phyloP scores from a whole-genome alignment of 192 early-diverging fungal genomes.

The Allomyces macrogynus region DNA sequence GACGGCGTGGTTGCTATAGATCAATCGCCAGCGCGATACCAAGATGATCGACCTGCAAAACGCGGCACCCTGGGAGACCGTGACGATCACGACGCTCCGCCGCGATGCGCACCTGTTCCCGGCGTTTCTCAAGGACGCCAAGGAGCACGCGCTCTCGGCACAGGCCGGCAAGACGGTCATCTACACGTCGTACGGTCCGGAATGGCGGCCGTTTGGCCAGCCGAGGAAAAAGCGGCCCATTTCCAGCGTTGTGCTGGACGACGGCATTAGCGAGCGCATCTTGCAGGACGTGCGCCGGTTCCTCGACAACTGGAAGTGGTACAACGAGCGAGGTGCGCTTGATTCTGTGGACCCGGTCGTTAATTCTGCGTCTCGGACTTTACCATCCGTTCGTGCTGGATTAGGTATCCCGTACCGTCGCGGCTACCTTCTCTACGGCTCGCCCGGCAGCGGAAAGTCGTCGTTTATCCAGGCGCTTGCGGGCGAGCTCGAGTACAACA shows the following conservation, averaged over 20 bases:
- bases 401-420: slow-evolving; percentile 69
- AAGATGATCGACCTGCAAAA: slow-evolving; percentile 79
- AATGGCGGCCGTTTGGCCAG: slow-evolving; percentile 91
- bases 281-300: slow-evolving; percentile 52
- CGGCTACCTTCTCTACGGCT: slow-evolving; percentile 70
- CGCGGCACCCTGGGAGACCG: slow-evolving; percentile 85
- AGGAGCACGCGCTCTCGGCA: slow-evolving; percentile 54
- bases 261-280: slow-evolving; percentile 39
- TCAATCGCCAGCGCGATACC: slow-evolving; percentile 59
- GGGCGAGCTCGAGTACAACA: slow-evolving; percentile 66
- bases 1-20: slow-evolving; percentile 8
- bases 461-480: slow-evolving; percentile 81
- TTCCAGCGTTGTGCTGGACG: slow-evolving; percentile 51
- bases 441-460: slow-evolving; percentile 80
- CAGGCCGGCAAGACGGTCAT: slow-evolving; percentile 92
- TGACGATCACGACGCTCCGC: slow-evolving; percentile 74
- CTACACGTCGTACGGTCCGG: slow-evolving; percentile 82
- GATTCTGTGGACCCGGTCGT: not conserved
- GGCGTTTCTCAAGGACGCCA: slow-evolving; percentile 59
- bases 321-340: slow-evolving; percentile 42
- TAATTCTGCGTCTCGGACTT: too few species aligned
- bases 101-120: slow-evolving; percentile 58
- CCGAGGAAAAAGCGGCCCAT: slow-evolving; percentile 59
- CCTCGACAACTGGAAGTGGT: slow-evolving; percentile 62
- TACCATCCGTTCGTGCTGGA: not conserved